These are phyloP conservation scores for Senna tora DNA, from an alignment of 306 rosid genomes.

Conservation along the genomic window DNA sequence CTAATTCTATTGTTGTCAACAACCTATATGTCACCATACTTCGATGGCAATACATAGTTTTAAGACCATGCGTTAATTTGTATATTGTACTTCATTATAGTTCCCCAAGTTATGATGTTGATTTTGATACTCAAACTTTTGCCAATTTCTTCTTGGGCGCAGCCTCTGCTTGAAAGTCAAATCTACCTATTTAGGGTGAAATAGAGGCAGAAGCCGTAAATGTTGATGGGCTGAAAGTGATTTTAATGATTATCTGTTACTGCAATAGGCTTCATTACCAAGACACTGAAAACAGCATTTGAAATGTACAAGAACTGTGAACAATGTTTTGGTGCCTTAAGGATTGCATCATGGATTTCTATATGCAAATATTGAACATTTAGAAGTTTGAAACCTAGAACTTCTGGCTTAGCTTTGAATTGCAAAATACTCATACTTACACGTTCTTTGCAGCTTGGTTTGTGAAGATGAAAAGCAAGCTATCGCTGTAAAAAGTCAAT, in stretches of 20 bases:
- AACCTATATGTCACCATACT: conserved; percentile 7
- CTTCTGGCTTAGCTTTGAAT: conserved; percentile 31
- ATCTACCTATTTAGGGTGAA: conserved; percentile 13
- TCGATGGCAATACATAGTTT: not conserved
- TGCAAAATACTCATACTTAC: not conserved
- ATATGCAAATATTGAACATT: conserved; percentile 2
- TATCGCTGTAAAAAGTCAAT: conserved; percentile 87
- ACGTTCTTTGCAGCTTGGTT: conserved; percentile 62
- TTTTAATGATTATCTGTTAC: conserved; percentile 20
- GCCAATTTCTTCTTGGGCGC: not conserved
- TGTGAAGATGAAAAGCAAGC: conserved; percentile 95
- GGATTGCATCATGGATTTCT: conserved; percentile 14
- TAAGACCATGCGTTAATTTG: not conserved
- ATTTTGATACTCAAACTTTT: conserved; percentile 14
- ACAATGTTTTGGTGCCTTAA: not conserved
- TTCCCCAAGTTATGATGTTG: conserved; percentile 1
- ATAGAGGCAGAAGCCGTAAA: conserved; percentile 1
- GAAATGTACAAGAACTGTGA: conserved; percentile 25
- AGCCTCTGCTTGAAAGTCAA: conserved; percentile 19
- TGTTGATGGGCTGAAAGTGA: not conserved
- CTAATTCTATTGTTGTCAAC: conserved; percentile 1
- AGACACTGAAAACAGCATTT: not conserved
- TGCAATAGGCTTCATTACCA: conserved; percentile 13
- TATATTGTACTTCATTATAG: conserved; percentile 4
- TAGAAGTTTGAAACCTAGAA: conserved; percentile 6